phyloP scores from a whole-genome alignment of 2,329 filamentous ascomycete species.

The Graphilbum fragrans region DNA sequence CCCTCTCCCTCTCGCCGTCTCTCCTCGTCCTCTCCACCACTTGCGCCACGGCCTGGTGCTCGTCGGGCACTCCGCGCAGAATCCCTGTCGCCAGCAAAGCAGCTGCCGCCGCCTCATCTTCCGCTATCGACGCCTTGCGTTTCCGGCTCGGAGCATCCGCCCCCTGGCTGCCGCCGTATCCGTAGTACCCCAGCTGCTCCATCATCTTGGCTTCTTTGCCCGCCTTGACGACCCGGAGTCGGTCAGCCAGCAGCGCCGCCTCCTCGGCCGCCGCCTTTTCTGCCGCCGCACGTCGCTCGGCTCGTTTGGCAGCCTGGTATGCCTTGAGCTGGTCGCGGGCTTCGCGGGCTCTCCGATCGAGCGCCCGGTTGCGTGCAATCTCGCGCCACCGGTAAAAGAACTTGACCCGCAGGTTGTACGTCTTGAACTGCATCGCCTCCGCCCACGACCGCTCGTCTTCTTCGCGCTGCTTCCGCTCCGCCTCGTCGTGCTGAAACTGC shows the following conservation, averaged over 20 bases:
- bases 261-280: conserved; percentile 24
- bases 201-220: conserved; percentile 12
- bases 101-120: conserved; percentile 21
- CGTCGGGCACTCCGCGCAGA: conserved; percentile 25
- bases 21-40: no score
- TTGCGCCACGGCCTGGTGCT: conserved; percentile 20
- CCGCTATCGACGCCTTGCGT: conserved; percentile 4
- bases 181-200: conserved; percentile 10
- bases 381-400: conserved; percentile 46
- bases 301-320: conserved; percentile 19
- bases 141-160: conserved; percentile 2
- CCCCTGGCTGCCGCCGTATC: background rate
- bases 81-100: conserved; percentile 29
- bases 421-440: conserved; percentile 34
- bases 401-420: conserved; percentile 36
- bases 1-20: conserved; percentile 8
- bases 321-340: conserved; percentile 37
- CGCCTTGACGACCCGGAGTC: conserved; percentile 10
- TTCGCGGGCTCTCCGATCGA: conserved; percentile 36
- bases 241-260: conserved; percentile 7
- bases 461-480: conserved; percentile 28
- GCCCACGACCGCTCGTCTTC: conserved; percentile 35
- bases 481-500: conserved; percentile 25
- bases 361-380: conserved; percentile 32
- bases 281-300: conserved; percentile 18